Conservation (phyloP, 257 asterid species). For the Solanum pennellii region DNA sequence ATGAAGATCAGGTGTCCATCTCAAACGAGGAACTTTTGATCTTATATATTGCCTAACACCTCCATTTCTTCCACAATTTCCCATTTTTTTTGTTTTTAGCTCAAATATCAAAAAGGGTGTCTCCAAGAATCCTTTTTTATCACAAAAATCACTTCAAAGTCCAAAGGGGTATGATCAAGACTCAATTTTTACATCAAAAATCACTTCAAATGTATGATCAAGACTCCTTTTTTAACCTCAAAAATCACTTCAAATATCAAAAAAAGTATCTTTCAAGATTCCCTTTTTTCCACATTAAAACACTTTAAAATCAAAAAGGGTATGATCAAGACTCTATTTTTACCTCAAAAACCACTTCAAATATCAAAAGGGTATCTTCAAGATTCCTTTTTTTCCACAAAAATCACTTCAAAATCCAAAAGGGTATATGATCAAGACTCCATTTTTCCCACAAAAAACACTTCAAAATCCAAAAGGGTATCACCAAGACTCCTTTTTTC, state of each 20-base stretch:
- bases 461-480: not conserved
- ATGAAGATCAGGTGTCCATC: conserved; percentile 94
- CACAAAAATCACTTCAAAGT: not conserved
- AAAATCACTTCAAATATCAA: not conserved
- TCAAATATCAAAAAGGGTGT: not conserved
- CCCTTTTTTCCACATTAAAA: too few relatives aligned
- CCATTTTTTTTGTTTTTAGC: conserved; percentile 5
- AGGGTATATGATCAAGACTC: not conserved
- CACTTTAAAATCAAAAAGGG: not conserved
- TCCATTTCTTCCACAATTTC: conserved; percentile 42
- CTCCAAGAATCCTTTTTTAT: not conserved
- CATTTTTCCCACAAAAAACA: not conserved
- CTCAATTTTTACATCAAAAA: not conserved
- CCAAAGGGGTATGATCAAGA: not conserved
- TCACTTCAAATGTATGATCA: not conserved
- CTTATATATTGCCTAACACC: conserved; percentile 73
- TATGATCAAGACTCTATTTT: conserved; percentile 17
- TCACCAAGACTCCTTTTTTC: not conserved
- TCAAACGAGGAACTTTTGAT: conserved; percentile 60
- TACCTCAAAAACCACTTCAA: conserved; percentile 13
- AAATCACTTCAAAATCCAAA: not conserved
- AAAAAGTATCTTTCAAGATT: not conserved
- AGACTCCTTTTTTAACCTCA: not conserved
- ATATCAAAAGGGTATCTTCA: not conserved
- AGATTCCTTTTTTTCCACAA: not conserved